Evolutionary conservation across 192 early-diverging fungal genomes (phyloP).

Genomic region (Cetraspora pellucida): DNA sequence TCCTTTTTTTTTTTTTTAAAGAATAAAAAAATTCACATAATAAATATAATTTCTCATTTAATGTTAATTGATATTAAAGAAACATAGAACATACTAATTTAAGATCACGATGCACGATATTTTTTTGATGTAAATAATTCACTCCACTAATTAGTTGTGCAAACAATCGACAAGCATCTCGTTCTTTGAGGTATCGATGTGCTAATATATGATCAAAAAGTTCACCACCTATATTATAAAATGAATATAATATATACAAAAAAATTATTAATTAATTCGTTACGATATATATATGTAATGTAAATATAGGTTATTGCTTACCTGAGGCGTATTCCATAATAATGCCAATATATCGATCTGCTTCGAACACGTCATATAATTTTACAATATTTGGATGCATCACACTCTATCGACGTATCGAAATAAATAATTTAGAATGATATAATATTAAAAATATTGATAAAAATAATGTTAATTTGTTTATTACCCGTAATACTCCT

Average conservation of each 20-base stretch:
- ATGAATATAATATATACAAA: not conserved
- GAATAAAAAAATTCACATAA: slow-evolving; percentile 26
- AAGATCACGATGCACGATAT: slow-evolving; percentile 96
- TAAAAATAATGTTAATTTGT: not conserved
- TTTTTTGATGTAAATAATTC: slow-evolving; percentile 87
- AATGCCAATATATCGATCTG: slow-evolving; percentile 94
- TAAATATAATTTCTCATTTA: not conserved
- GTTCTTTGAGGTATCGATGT: slow-evolving; percentile 89
- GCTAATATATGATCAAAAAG: slow-evolving; percentile 97
- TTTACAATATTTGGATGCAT: slow-evolving; percentile 91
- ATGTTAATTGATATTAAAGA: not conserved
- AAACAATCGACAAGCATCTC: slow-evolving; percentile 88
- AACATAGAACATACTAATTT: slow-evolving; percentile 70
- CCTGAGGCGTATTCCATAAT: slow-evolving; percentile 95
- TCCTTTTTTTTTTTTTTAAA: slow-evolving; percentile 58
- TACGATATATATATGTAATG: no score
- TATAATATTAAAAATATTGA: slow-evolving; percentile 13
- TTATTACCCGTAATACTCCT: slow-evolving; percentile 81
- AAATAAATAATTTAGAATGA: slow-evolving; percentile 22
- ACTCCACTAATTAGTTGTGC: slow-evolving; percentile 93
- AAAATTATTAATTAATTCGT: not conserved
- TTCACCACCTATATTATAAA: slow-evolving; percentile 77
- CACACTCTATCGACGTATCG: slow-evolving; percentile 60
- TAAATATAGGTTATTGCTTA: no score
- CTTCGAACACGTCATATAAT: slow-evolving; percentile 94